Percentiles rank a stretch among this genome's conserved stretches.
These are phyloP conservation scores for Penicillium sp. DNA, from an alignment of 2,329 filamentous ascomycete species.

Conservation along the genomic window DNA sequence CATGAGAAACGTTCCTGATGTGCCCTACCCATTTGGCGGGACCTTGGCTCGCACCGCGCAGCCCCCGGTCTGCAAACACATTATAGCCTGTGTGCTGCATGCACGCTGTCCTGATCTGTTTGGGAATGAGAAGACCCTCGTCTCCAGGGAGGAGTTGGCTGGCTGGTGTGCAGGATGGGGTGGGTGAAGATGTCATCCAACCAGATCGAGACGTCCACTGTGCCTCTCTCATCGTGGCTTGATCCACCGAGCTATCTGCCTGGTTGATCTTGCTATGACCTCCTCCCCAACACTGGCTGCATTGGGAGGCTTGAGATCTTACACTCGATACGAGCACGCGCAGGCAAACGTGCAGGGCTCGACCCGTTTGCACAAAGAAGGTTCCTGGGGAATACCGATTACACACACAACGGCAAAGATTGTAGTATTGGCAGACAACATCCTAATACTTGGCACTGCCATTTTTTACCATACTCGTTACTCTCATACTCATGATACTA, in stretches of 20 bases:
- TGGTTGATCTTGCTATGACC: not conserved
- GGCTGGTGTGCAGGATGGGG: constrained; percentile 63
- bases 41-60: constrained; percentile 27
- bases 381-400: no score
- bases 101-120: constrained; percentile 65
- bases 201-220: no score
- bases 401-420: no score
- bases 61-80: constrained; percentile 73
- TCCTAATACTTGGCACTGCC: no score
- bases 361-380: constrained; percentile 16
- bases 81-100: constrained; percentile 78
- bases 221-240: no score
- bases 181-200: constrained; percentile 24
- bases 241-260: not conserved
- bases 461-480: no score
- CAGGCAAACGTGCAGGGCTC: no score
- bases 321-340: no score
- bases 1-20: not conserved
- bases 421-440: no score
- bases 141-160: constrained; percentile 68
- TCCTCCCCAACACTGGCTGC: not conserved
- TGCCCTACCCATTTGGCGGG: constrained; percentile 41
- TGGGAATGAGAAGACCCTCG: constrained; percentile 53
- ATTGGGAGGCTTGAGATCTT: not conserved
- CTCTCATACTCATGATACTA: no score